Evolutionary conservation across 2,329 filamentous ascomycete genomes (phyloP), one percentile per base, ranked within the genome.

Genomic region (Epichloe aotearoae): DNA sequence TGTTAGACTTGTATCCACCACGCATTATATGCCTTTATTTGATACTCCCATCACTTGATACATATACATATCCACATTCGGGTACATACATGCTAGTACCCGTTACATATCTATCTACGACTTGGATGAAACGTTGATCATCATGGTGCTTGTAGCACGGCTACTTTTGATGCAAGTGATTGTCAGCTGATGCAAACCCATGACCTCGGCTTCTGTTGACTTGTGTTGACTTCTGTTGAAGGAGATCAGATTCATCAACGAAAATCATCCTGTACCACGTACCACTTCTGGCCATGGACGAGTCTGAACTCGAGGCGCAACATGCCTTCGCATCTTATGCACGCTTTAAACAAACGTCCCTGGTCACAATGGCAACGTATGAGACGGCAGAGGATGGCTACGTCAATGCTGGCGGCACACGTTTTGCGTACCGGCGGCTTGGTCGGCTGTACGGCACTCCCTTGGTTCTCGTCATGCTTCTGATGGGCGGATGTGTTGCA

Each of bases 401-500:
- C 51, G 53, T 67, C 53, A 58, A 59, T n/a, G 61, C 65, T 11
- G 58, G 57, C 50, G 60, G 55, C 39, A 57, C 62, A 49, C 58
- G 54, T 30, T 67, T 65, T 51, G 64, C 64, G 30, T 66, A 66
- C 38, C 58, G 65, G 15, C 59, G 50, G 17, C 56, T 67, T 41
- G 65, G 65, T 40, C 51, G 40, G 14, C 44, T 52, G 3, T 49
- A 60, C 43, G 65, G 64, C 49, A 53, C 63, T 17, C 64, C 65
- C 43, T 61, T 67, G 50, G 58, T 64, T 4, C 36, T 67, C 10
- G 51, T 65, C 41, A 62, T 10, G 8, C 26, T 10, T 30, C 26
- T n/a, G 66, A 37, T 77, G 66, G 73, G 74, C 14, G 73, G 73
- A 0, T 66, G 63, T 34, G 66, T 66, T 4, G 72, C 69, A 6